Percentiles rank a stretch among this genome's conserved stretches.
These are phyloP conservation scores for Thermochaetoides thermophila DNA, from an alignment of 495 filamentous ascomycete genomes.

Conservation along the genomic window DNA sequence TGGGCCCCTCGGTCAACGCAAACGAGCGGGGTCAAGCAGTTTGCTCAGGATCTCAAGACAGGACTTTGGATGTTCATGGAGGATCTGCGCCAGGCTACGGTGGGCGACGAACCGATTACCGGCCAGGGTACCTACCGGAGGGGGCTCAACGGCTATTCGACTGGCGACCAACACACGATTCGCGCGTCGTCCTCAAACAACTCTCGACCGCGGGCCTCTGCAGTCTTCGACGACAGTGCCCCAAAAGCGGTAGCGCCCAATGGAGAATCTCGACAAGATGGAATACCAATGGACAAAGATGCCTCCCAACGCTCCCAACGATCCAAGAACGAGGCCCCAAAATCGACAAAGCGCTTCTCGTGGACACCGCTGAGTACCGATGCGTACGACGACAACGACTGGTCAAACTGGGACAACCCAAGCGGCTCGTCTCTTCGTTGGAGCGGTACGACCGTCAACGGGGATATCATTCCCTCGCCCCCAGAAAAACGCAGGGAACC, in stretches of 20 bases:
- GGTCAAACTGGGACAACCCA: conserved; percentile 58
- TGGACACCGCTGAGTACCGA: conserved; percentile 34
- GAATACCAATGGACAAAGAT: neutral
- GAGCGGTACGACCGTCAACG: conserved; percentile 34
- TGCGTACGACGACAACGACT: conserved; percentile 50
- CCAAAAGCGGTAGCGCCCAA: conserved; percentile 1
- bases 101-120: conserved; percentile 75
- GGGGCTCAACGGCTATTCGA: conserved; percentile 17
- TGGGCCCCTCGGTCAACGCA: conserved; percentile 30
- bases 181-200: conserved; percentile 17
- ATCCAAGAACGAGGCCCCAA: conserved; percentile 19
- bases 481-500: conserved; percentile 25
- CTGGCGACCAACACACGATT: conserved; percentile 22
- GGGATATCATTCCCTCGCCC: conserved; percentile 26
- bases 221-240: conserved; percentile 14
- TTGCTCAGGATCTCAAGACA: conserved; percentile 77
- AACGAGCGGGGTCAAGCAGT: conserved; percentile 46
- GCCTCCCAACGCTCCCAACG: conserved; percentile 2
- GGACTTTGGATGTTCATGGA: conserved; percentile 96
- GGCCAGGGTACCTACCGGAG: conserved; percentile 33
- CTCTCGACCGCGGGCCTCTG: conserved; percentile 7
- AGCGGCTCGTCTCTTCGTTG: conserved; percentile 31
- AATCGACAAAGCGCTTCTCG: conserved; percentile 27
- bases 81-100: conserved; percentile 84
- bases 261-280: neutral